Evolutionary conservation across 2,329 filamentous ascomycete species (phyloP), one percentile per base, ranked within the genome.

Genomic region (Colletotrichum orchidophilum): DNA sequence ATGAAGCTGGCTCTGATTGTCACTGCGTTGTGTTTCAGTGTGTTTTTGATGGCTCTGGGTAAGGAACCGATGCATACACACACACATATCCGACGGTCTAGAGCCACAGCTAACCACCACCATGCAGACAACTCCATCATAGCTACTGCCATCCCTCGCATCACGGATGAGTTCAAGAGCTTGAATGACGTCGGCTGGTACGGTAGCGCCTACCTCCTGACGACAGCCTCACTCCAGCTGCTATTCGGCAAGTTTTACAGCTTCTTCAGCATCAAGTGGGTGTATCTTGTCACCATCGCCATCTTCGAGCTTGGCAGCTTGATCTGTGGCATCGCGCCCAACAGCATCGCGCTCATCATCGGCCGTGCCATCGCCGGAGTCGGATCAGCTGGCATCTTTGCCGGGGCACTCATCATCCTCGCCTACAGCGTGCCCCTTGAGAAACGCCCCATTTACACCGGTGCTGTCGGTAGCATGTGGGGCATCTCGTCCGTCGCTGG

Each of bases 131-230:
- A 81, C 65, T 80, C 79, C 21, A 84, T 85, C 68, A 82, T 85
- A 59, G 81, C 83, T 9, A 84, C 83, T 1, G 83, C 83, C 3
- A 83, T 85, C 64, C 83, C 83, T 3, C 80, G 79, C 33, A 85
- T 85, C 71, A 85, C 83, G 0, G 78, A 82, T 69, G 77, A 82
- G 15, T 83, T 85, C 75, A 77, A 82, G 27, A 81, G 83, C 58
- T 77, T 87, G 7, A 78, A 81, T 8, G 84, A 87, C 65, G 82
- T 88, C 12, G 84, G 83, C 57, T 88, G 86, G 86, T 87, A 87
- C 70, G 85, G 83, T 3, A 82, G 76, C 6, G 80, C 83, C 50
- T 84, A 84, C 73, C 77, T 84, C 73, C 80, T 86, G 33, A 83
- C 83, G 3, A 78, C 80, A 5, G 77, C 81, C 31, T 80, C 82